Conservation (phyloP, 306 rosid genomes). For the Canavalia gladiata region DNA sequence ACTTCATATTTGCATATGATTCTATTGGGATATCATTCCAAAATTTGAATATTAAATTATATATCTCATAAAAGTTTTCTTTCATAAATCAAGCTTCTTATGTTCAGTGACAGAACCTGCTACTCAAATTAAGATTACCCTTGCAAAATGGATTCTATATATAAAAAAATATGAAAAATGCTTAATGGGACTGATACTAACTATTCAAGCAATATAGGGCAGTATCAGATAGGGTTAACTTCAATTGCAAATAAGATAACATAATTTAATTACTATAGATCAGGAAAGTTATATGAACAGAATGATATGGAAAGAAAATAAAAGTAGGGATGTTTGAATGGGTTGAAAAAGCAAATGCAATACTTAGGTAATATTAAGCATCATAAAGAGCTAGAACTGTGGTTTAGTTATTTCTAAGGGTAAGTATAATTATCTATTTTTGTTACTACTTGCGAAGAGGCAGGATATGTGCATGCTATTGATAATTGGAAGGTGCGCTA, state of each 20-base stretch:
- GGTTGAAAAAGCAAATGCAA: background rate
- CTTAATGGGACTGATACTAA: background rate
- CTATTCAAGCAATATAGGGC: background rate
- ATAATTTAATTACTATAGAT: background rate
- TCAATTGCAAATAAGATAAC: background rate
- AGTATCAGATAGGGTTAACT: background rate
- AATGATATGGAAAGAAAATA: background rate
- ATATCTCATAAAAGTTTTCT: conserved; percentile 6
- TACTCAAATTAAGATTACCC: background rate
- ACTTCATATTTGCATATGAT: conserved; percentile 23
- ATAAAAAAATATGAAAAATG: background rate
- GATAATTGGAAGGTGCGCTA: background rate
- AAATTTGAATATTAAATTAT: conserved; percentile 9
- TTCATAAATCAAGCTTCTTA: conserved; percentile 1
- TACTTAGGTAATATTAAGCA: background rate
- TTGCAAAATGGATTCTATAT: background rate
- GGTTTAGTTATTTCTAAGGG: background rate
- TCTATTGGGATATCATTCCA: background rate
- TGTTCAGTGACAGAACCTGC: background rate
- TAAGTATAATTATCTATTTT: background rate
- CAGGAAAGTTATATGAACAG: background rate
- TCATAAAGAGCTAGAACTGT: background rate
- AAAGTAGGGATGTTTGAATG: background rate
- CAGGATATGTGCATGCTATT: background rate
- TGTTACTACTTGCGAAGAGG: background rate